Evolutionary conservation across 352 stramenopile species (phyloP).

Genomic region (Globisporangium mamillatum): DNA sequence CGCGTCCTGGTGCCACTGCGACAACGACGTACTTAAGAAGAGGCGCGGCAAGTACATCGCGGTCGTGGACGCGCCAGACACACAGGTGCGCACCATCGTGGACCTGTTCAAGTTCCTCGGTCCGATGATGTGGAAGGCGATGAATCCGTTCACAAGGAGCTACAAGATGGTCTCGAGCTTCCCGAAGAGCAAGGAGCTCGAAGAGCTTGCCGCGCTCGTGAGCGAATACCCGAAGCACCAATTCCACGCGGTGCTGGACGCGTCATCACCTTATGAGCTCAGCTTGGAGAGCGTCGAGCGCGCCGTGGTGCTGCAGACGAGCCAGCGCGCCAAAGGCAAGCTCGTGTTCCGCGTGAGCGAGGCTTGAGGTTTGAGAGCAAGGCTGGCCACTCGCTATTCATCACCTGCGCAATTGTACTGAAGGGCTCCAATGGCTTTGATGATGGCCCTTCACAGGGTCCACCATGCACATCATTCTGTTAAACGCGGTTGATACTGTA

Average conservation of each 20-base stretch:
- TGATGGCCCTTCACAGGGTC: background rate
- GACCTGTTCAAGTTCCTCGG: slow-evolving; percentile 30
- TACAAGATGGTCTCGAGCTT: slow-evolving; percentile 36
- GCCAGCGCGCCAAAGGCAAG: slow-evolving; percentile 75
- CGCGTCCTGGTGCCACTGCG: slow-evolving; percentile 34
- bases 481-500: background rate
- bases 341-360: slow-evolving; percentile 36
- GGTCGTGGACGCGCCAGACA: slow-evolving; percentile 28
- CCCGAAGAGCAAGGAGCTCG: slow-evolving; percentile 32
- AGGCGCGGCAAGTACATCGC: slow-evolving; percentile 31
- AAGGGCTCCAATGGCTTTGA: background rate
- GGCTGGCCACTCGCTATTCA: background rate
- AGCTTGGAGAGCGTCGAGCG: slow-evolving; percentile 45
- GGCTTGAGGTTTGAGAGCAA: background rate
- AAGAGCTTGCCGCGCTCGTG: slow-evolving; percentile 45
- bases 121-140: slow-evolving; percentile 18
- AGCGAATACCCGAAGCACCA: slow-evolving; percentile 16
- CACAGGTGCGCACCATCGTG: slow-evolving; percentile 19
- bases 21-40: slow-evolving; percentile 12
- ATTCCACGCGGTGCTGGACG: slow-evolving; percentile 61
- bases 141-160: slow-evolving; percentile 33
- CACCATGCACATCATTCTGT: background rate
- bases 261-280: slow-evolving; percentile 58
- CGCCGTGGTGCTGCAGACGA: slow-evolving; percentile 60
- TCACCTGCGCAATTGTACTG: background rate